Base-by-base conservation (phyloP, 441 rosid genomes). In the Gossypium davidsonii region DNA sequence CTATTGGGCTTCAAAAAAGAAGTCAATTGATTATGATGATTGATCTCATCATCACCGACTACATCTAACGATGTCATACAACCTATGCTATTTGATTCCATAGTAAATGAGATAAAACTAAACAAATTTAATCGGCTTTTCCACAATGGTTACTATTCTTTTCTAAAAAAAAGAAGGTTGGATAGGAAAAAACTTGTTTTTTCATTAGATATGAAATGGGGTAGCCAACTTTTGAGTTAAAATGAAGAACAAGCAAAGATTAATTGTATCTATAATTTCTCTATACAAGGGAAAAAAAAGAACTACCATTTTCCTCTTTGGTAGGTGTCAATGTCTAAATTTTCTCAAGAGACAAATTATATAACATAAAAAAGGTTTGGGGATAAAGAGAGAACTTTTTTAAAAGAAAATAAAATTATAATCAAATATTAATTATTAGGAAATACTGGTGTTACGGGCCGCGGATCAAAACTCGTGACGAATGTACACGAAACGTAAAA, bases 1-100 rank as follows among this genome's bases (percentile, higher is more conserved):
- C 48, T 72, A 49, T 83, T 92, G 71, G 85, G 83, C 79, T 92
- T 91, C 18, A 93, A 77, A 77, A 82, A 77, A 3, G 90, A 85
- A 37, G 91, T 82, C 67, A 83, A 85, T 59, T 71, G 85, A 17
- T 77, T 83, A 70, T 76, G 90, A 62, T 80, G 92, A 52, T 85
- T 91, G 91, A 91, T 90, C 92, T 88, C 97, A 80, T 93, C 97
- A 62, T 90, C 93, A 56, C 3, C 3, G 3, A 81, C 85, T 57
- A 84, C 84, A 79, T 9, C 46, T 39, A 39, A 39, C 0, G 12
- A 39, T 39, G 12, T 39, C 12, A 39, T 39, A 39, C 12, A 88
- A 70, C 89, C 98, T 65, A 87, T 88, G 83, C 85, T 85, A 77
- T 90, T 92, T 70, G 85, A 72, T 42, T 92, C 97, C 99, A 91